Conservation (phyloP, 352 stramenopile genomes). For the Blastocystis sp. region DNA sequence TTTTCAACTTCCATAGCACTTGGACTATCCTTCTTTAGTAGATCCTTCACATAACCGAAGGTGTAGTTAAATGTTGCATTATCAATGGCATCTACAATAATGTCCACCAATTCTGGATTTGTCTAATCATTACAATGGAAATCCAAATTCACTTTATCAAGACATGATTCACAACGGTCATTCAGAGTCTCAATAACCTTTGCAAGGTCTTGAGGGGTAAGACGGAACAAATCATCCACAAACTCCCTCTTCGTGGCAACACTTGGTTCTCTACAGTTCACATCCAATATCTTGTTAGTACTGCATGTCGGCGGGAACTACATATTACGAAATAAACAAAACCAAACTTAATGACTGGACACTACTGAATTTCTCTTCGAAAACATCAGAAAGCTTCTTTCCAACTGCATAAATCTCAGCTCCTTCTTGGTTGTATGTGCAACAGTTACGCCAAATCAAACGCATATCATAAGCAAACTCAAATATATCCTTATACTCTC, state of each 20-base stretch:
- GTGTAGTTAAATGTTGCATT: slow-evolving; percentile 78
- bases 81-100: slow-evolving; percentile 79
- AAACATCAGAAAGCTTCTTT: slow-evolving; percentile 76
- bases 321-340: not conserved
- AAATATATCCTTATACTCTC: slow-evolving; percentile 63
- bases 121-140: slow-evolving; percentile 63
- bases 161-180: slow-evolving; percentile 75
- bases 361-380: slow-evolving; percentile 72
- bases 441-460: slow-evolving; percentile 65
- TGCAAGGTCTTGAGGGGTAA: slow-evolving; percentile 72
- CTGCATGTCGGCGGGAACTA: slow-evolving; percentile 2
- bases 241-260: slow-evolving; percentile 77
- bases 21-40: slow-evolving; percentile 68
- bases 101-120: slow-evolving; percentile 77
- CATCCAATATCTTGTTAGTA: not conserved
- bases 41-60: slow-evolving; percentile 72
- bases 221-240: slow-evolving; percentile 80
- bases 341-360: slow-evolving; percentile 43
- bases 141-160: slow-evolving; percentile 71
- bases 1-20: slow-evolving; percentile 65
- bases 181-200: slow-evolving; percentile 75
- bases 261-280: slow-evolving; percentile 69
- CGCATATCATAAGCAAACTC: slow-evolving; percentile 65
- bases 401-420: slow-evolving; percentile 78
- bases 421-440: slow-evolving; percentile 71